Conservation (phyloP, 371 early-diverging fungal species). For the Chytridium lagenaria region DNA sequence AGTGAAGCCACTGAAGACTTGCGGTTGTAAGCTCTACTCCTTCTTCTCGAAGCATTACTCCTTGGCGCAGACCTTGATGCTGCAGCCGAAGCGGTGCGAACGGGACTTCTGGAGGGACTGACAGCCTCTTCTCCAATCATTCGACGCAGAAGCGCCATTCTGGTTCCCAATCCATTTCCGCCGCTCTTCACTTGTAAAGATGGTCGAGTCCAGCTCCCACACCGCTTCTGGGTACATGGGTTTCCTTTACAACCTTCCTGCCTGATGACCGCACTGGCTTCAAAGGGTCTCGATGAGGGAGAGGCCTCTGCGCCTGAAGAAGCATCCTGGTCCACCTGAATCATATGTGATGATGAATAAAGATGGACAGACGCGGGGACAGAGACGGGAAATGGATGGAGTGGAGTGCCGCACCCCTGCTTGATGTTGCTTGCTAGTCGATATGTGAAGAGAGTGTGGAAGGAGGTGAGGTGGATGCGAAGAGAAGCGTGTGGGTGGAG, state of each 20-base stretch:
- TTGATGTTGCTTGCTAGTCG: too few species aligned
- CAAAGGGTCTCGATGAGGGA: not conserved
- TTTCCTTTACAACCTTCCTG: not conserved
- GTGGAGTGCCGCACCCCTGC: too few species aligned
- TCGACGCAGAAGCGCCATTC: not conserved
- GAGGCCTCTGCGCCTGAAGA: not conserved
- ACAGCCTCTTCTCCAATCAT: not conserved
- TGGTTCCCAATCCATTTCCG: not conserved
- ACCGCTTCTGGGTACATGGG: not conserved
- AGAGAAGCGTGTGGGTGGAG: not conserved
- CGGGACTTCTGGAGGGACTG: not conserved
- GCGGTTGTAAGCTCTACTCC: not conserved
- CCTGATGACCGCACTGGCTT: not conserved
- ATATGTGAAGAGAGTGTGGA: too few species aligned
- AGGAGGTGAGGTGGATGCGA: too few species aligned
- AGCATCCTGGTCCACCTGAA: not conserved
- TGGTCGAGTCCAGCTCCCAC: not conserved
- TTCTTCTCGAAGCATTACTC: not conserved
- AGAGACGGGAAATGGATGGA: too few species aligned
- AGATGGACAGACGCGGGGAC: too few species aligned
- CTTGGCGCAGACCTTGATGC: not conserved
- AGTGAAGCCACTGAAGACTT: slow-evolving; percentile 7
- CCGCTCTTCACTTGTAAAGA: not conserved
- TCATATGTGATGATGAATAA: not conserved
- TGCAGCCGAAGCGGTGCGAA: not conserved